Conservation (phyloP, 2,329 filamentous ascomycete genomes). For the Annulohypoxylon truncatum region DNA sequence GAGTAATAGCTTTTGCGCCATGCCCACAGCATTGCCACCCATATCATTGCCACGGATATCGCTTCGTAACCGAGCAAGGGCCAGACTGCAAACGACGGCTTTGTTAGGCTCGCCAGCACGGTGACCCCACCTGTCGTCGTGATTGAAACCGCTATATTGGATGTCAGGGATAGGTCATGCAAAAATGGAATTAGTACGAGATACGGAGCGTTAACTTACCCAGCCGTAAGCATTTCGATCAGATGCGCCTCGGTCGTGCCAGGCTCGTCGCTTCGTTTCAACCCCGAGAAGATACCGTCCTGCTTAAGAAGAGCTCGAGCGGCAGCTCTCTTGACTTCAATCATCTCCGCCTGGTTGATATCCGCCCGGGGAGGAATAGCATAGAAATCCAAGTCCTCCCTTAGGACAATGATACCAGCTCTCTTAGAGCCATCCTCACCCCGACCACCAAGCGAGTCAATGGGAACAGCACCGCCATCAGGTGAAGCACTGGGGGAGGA, state of each 20-base stretch:
- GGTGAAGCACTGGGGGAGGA: conserved; percentile 73
- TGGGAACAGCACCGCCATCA: conserved; percentile 71
- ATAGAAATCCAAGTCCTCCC: conserved; percentile 98
- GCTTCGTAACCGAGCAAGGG: conserved; percentile 89
- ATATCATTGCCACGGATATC: conserved; percentile 86
- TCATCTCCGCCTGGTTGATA: conserved; percentile 90
- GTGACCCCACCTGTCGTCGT: conserved; percentile 95
- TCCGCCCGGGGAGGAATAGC: conserved; percentile 88
- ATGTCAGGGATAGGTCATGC: conserved; percentile 30
- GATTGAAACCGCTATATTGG: conserved; percentile 84
- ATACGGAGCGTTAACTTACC: conserved; percentile 68
- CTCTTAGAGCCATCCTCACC: conserved; percentile 79
- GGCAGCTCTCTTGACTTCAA: conserved; percentile 93
- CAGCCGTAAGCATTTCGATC: conserved; percentile 98
- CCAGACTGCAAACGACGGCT: conserved; percentile 96
- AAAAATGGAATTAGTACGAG: not conserved
- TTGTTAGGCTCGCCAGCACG: conserved; percentile 98
- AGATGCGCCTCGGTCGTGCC: conserved; percentile 98
- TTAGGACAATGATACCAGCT: conserved; percentile 94
- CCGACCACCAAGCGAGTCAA: conserved; percentile 74
- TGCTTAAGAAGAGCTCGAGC: conserved; percentile 88
- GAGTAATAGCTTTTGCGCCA: conserved; percentile 96
- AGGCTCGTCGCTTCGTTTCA: conserved; percentile 94
- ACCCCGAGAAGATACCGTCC: conserved; percentile 93
- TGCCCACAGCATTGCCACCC: conserved; percentile 85